Conservation (phyloP, 371 early-diverging fungal species). For the Rhizopus sp. region DNA sequence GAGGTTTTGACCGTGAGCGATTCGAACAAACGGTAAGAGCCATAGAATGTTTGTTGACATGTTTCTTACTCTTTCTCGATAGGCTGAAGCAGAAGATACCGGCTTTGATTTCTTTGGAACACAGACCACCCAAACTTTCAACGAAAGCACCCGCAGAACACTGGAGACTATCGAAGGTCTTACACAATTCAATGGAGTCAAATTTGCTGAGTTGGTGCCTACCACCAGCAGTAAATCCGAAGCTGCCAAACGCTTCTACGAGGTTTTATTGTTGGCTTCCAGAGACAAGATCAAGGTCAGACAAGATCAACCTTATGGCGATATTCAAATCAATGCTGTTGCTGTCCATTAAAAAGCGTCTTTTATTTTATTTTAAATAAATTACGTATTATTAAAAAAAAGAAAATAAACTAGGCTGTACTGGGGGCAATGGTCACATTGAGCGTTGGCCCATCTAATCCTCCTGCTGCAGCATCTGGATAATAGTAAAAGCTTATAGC, state of each 20-base stretch:
- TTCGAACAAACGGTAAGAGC: neutral
- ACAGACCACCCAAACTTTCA: constrained; percentile 20
- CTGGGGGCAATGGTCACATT: neutral
- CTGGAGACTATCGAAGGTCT: constrained; percentile 6
- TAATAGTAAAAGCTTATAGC: constrained; percentile 77
- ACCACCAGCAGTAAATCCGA: constrained; percentile 50
- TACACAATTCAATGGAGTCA: neutral
- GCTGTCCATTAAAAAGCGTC: neutral
- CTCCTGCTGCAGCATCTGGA: constrained; percentile 35
- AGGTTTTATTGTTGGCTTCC: constrained; percentile 86
- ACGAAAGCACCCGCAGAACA: constrained; percentile 13
- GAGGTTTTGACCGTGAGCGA: neutral
- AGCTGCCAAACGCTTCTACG: constrained; percentile 88
- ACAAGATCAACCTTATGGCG: constrained; percentile 82
- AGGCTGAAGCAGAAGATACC: neutral
- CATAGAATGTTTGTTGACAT: neutral
- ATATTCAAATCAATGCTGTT: constrained; percentile 66
- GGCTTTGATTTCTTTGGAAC: constrained; percentile 13
- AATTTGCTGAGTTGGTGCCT: constrained; percentile 31
- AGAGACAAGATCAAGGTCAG: constrained; percentile 82
- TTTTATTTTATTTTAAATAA: constrained; percentile 3
- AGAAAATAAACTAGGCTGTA: neutral
- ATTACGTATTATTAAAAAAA: neutral
- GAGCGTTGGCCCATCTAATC: neutral
- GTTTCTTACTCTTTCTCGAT: neutral